Conservation (phyloP, 2,329 filamentous ascomycete species). For the Cadophora gregata region DNA sequence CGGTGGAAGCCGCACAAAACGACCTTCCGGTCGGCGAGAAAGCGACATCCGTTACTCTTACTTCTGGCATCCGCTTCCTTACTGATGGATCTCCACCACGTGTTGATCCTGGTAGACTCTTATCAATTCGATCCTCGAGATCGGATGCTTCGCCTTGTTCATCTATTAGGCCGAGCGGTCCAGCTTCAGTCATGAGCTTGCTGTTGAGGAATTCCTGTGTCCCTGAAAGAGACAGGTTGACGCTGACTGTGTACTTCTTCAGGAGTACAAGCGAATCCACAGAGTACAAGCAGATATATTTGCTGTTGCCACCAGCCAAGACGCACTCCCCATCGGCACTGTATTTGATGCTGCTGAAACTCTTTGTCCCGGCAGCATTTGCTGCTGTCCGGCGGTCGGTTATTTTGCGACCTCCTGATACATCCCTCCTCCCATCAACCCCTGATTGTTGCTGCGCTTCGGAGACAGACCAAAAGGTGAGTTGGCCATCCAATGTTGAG, state of each 20-base stretch:
- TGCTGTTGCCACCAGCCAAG: conserved; percentile 92
- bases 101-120: conserved; percentile 81
- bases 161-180: conserved; percentile 83
- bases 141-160: conserved; percentile 88
- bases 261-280: conserved; percentile 88
- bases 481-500: conserved; percentile 89
- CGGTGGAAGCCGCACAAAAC: conserved; percentile 94
- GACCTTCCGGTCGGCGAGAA: conserved; percentile 89
- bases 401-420: conserved; percentile 88
- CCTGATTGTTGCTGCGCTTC: conserved; percentile 87
- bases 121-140: conserved; percentile 82
- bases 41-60: conserved; percentile 81
- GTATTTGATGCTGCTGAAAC: conserved; percentile 86
- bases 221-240: conserved; percentile 93
- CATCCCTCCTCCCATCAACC: conserved; percentile 88
- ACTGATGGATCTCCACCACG: conserved; percentile 82
- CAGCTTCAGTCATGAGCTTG: conserved; percentile 87
- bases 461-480: conserved; percentile 93
- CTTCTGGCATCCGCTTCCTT: conserved; percentile 77
- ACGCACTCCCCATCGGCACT: conserved; percentile 92
- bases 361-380: conserved; percentile 88
- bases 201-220: conserved; percentile 98
- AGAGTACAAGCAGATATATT: conserved; percentile 98
- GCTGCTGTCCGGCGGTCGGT: conserved; percentile 90
- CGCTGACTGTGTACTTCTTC: conserved; percentile 94